phyloP scores from a whole-genome alignment of 1,139 yeast species.

The Hansenula sp. region DNA sequence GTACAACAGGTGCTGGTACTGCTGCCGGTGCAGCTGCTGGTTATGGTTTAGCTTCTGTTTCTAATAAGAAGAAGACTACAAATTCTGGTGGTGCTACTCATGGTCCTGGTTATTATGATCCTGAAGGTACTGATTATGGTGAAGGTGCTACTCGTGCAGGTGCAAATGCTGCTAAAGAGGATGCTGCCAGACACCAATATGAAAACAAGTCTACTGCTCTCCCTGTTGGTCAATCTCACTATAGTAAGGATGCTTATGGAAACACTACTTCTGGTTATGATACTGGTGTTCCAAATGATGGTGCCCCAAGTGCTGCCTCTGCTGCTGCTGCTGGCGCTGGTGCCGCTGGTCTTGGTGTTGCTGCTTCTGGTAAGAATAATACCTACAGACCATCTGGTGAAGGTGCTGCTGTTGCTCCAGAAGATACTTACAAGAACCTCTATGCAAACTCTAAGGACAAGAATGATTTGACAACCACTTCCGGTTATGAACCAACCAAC shows the following conservation, averaged over 20 bases:
- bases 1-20: neutral
- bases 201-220: constrained; percentile 19
- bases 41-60: neutral
- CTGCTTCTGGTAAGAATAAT: constrained; percentile 6
- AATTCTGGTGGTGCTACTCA: neutral
- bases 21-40: neutral
- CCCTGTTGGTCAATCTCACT: constrained; percentile 13
- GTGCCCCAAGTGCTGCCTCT: constrained; percentile 13
- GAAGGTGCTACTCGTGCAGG: constrained; percentile 16
- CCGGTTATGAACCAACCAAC: constrained; percentile 16
- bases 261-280: constrained; percentile 8
- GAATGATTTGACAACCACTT: constrained; percentile 14
- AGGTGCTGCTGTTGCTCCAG: constrained; percentile 15
- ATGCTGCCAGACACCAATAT: constrained; percentile 2
- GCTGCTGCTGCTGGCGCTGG: constrained; percentile 2
- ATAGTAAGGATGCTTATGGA: constrained; percentile 12
- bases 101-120: constrained; percentile 1
- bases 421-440: constrained; percentile 14
- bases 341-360: constrained; percentile 4
- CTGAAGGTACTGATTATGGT: constrained; percentile 11
- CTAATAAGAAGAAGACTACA: neutral
- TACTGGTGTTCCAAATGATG: constrained; percentile 15
- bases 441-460: constrained; percentile 4
- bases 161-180: constrained; percentile 7
- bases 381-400: constrained; percentile 5